Conservation (phyloP, 495 filamentous ascomycete species). For the Neurospora sp. region DNA sequence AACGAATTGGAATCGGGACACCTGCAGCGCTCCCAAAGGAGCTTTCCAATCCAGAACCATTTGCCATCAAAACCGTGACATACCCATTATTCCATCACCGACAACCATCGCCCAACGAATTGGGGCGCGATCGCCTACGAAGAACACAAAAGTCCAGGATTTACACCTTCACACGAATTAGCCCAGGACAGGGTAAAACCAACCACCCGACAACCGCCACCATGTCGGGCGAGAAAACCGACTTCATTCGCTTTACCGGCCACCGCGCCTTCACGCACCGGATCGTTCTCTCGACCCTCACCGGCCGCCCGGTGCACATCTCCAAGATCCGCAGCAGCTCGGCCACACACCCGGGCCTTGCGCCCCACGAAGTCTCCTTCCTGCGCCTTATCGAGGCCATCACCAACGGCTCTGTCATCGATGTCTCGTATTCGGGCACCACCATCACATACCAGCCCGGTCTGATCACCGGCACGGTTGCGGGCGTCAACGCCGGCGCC, state of each 20-base stretch:
- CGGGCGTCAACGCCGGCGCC: constrained; percentile 50
- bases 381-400: constrained; percentile 87
- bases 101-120: neutral
- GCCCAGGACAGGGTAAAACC: neutral
- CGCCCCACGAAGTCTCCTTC: constrained; percentile 88
- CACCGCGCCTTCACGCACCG: constrained; percentile 76
- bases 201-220: constrained; percentile 1
- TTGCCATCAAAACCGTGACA: neutral
- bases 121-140: neutral
- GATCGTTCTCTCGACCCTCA: constrained; percentile 83
- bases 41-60: neutral
- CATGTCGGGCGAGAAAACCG: constrained; percentile 35
- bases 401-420: constrained; percentile 90
- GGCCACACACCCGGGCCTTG: constrained; percentile 74
- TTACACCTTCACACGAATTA: neutral
- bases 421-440: constrained; percentile 92
- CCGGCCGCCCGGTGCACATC: constrained; percentile 79
- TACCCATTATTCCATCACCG: neutral
- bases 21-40: neutral
- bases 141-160: neutral
- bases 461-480: constrained; percentile 70
- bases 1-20: neutral
- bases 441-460: constrained; percentile 85
- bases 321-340: constrained; percentile 86
- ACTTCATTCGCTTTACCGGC: constrained; percentile 59